Base-by-base conservation (phyloP, 169 alveolate species). In the Besnoitia besnoiti region DNA sequence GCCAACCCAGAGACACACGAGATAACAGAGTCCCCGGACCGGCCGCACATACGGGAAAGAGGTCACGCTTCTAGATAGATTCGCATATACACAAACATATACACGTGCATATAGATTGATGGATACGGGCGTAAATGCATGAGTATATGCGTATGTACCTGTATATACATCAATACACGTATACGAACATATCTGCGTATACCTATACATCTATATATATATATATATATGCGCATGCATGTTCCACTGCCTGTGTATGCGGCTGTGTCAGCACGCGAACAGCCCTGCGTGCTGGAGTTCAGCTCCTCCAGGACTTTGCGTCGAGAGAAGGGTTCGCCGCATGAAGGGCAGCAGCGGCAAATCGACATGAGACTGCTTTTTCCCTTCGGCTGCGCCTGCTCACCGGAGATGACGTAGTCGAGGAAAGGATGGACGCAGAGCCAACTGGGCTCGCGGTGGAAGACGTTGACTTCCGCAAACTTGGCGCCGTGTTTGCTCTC, bases 381-480 rank as follows among this genome's bases (percentile, higher is more conserved):
- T n/a, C n/a, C n/a, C n/a, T n/a, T n/a, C n/a, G n/a, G n/a, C n/a
- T n/a, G n/a, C n/a, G n/a, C 16, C 67, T 55, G 12, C n/a, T 37
- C 30, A 89, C 93, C 93, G 35, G 93, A 89, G 33, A 89, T 80
- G 37, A 89, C 93, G 37, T 50, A 47, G 46, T 85, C 93, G 33
- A 89, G 77, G 27, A 50, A 67, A 44, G 93, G 93, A 82, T 89
- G 93, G 39, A 89, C 50, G 89, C 93, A 89, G 39, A 89, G 93
- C 93, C 93, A 89, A 0, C 89, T 49, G n/a, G 93, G 93, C 16
- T 21, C 21, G 33, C 51, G 49, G 12, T 49, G 0, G n/a, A 89
- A 49, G 49, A 89, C 89, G 67, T 89, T 75, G 35, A 89, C 42
- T 33, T 89, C 84, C 35, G 51, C 67, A 4, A 19, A 85, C n/a